Conservation (phyloP, 1,284 basidiomycete species). For the Takashimella koratensis region DNA sequence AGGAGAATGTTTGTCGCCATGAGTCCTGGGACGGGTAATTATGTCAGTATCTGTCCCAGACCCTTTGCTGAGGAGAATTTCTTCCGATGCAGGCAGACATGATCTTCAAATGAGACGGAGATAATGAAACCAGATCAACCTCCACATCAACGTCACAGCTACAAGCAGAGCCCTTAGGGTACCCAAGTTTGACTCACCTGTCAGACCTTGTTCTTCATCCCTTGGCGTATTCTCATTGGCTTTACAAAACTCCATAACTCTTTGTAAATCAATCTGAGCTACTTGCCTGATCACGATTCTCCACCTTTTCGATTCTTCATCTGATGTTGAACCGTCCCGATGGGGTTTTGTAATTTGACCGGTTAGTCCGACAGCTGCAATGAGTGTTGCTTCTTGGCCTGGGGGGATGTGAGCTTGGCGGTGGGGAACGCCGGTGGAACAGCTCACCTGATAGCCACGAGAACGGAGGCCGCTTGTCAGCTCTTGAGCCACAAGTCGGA, state of each 20-base stretch:
- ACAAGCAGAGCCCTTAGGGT: too few relatives aligned
- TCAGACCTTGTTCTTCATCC: constrained; percentile 33
- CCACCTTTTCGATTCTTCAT: constrained; percentile 35
- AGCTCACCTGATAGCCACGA: constrained; percentile 23
- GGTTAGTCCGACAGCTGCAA: too few relatives aligned
- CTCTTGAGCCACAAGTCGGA: neutral
- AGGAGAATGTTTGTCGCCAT: constrained; percentile 45
- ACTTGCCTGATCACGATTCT: constrained; percentile 36
- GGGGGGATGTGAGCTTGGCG: too few relatives aligned
- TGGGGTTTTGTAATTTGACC: too few relatives aligned
- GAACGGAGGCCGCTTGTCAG: neutral
- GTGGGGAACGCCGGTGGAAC: too few relatives aligned
- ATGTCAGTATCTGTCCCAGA: neutral
- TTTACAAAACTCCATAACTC: constrained; percentile 38
- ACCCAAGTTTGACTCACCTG: constrained; percentile 26
- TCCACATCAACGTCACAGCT: too few relatives aligned
- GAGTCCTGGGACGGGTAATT: constrained; percentile 23
- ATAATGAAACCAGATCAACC: too few relatives aligned
- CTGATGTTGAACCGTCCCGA: constrained; percentile 23
- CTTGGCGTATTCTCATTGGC: constrained; percentile 26
- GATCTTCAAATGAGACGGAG: too few relatives aligned
- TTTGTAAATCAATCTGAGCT: constrained; percentile 36
- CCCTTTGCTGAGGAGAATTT: neutral
- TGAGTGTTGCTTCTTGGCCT: too few relatives aligned
- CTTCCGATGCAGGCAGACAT: too few relatives aligned